A percentile compares a stretch with the other conserved stretches of the same genome.
These are phyloP conservation scores for Mucor indicus DNA, from an alignment of 371 early-diverging fungal species.

Conservation along the genomic window DNA sequence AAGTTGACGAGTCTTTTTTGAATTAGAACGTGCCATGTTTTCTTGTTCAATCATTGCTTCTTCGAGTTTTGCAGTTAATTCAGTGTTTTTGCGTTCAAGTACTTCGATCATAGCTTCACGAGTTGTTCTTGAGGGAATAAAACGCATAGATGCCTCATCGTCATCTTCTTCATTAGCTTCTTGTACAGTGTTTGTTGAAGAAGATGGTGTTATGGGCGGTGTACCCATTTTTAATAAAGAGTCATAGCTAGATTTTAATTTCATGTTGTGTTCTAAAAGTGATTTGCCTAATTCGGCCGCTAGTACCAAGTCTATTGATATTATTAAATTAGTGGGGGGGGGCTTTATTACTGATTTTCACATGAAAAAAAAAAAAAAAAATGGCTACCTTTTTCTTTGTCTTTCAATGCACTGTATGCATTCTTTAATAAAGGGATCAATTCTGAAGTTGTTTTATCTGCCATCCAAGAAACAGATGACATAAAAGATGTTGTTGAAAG, in stretches of 20 bases:
- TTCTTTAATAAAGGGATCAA: conserved; percentile 48
- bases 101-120: conserved; percentile 53
- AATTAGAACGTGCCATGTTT: conserved; percentile 13
- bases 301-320: conserved; percentile 52
- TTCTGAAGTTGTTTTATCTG: conserved; percentile 45
- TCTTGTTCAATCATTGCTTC: conserved; percentile 34
- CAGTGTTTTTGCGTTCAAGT: conserved; percentile 39
- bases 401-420: conserved; percentile 44
- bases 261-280: conserved; percentile 46
- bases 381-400: conserved; percentile 51
- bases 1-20: conserved; percentile 28
- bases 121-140: conserved; percentile 38
- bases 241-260: conserved; percentile 49
- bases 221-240: conserved; percentile 32
- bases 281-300: conserved; percentile 65
- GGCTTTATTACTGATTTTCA: too few relatives aligned
- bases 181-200: too few relatives aligned
- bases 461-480: conserved; percentile 54
- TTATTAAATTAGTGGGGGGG: too few relatives aligned
- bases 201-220: conserved; percentile 39
- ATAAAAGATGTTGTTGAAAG: conserved; percentile 42
- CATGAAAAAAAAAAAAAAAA: too few relatives aligned
- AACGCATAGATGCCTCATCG: conserved; percentile 28
- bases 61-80: conserved; percentile 31
- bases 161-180: neutral